Evolutionary conservation across 2,329 filamentous ascomycete genomes (phyloP).

Genomic region (Xylaria sp.): DNA sequence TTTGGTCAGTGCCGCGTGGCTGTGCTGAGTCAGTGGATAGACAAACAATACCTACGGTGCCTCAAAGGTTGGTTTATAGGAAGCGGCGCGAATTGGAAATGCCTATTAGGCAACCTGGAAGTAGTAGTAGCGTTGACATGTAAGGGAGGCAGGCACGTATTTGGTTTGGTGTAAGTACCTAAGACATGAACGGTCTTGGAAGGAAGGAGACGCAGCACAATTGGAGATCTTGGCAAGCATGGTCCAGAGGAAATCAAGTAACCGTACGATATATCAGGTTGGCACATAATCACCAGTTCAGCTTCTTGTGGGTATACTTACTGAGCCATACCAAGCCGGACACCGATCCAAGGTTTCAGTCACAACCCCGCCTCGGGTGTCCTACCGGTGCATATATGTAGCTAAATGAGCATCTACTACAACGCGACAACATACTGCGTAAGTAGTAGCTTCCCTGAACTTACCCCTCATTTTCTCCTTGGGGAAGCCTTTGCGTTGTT

Average conservation of each 20-base stretch:
- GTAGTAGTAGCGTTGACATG: too few species aligned
- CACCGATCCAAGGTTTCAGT: constrained; percentile 14
- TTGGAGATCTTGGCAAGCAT: not conserved
- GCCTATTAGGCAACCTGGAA: not conserved
- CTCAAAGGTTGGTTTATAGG: not conserved
- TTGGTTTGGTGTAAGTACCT: not conserved
- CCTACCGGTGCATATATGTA: not conserved
- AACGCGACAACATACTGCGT: not conserved
- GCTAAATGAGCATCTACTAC: not conserved
- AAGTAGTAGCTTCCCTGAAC: not conserved
- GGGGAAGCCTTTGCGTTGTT: not conserved
- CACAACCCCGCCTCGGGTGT: not conserved
- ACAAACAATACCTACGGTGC: not conserved
- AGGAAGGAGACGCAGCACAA: not conserved
- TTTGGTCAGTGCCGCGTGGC: constrained; percentile 1
- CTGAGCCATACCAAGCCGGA: constrained; percentile 8
- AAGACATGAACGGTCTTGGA: constrained; percentile 7
- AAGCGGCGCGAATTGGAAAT: not conserved
- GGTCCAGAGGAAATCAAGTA: not conserved
- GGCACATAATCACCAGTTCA: constrained; percentile 3
- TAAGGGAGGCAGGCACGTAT: too few species aligned
- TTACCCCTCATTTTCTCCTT: not conserved
- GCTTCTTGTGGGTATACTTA: not conserved
- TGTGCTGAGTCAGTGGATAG: constrained; percentile 13
- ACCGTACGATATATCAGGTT: not conserved